Conservation (phyloP, 805 yeast species). For the Debaryomyces prosopidis region DNA sequence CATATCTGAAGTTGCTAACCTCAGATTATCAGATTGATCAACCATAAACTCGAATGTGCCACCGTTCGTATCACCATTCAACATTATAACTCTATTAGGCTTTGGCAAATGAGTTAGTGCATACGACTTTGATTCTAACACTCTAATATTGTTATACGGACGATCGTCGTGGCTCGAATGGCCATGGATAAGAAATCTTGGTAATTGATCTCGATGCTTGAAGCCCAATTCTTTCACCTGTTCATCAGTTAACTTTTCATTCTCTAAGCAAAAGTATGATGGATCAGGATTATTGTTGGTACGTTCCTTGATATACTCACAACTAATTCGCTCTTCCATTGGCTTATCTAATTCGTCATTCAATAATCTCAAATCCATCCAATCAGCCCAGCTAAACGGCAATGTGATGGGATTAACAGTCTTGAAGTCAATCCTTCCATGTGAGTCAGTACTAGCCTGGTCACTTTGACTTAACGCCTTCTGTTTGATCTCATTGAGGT, state of each 20-base stretch:
- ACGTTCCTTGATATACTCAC: constrained; percentile 18
- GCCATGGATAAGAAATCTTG: constrained; percentile 38
- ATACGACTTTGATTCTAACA: constrained; percentile 37
- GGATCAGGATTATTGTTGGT: constrained; percentile 21
- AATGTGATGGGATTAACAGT: constrained; percentile 15
- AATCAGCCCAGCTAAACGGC: constrained; percentile 55
- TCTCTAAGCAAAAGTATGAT: constrained; percentile 18
- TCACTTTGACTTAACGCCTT: constrained; percentile 6
- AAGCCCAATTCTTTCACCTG: constrained; percentile 22
- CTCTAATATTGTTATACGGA: constrained; percentile 31
- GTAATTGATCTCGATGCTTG: constrained; percentile 25
- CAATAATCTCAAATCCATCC: constrained; percentile 49
- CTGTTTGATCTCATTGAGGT: constrained; percentile 40
- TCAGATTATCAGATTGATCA: constrained; percentile 11
- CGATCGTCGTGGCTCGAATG: constrained; percentile 25
- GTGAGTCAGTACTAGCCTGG: constrained; percentile 1
- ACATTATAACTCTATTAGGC: constrained; percentile 34
- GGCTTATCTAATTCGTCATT: constrained; percentile 27
- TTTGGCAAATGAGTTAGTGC: constrained; percentile 32
- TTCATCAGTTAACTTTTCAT: constrained; percentile 16
- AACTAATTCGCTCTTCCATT: constrained; percentile 16
- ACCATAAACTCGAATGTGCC: constrained; percentile 33
- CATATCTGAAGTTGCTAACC: constrained; percentile 32
- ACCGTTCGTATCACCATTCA: constrained; percentile 20
- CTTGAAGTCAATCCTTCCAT: constrained; percentile 7